Evolutionary conservation across 192 early-diverging fungal species (phyloP), one percentile per base, ranked within the genome.

Genomic region (Umbelopsis isabellina): DNA sequence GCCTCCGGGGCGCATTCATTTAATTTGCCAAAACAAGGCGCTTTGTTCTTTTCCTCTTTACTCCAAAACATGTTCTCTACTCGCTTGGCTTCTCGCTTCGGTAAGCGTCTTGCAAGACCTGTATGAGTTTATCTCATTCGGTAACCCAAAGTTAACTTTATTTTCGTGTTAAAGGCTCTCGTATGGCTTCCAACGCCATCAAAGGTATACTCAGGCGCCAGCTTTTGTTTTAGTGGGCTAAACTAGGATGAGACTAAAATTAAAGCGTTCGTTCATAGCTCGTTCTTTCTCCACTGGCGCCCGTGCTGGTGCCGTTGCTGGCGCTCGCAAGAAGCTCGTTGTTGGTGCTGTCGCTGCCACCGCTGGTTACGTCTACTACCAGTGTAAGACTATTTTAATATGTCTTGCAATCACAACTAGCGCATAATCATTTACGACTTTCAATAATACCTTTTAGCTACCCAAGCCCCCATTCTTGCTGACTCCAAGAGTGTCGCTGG

Each of bases 401-500:
- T 37, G 10, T 4, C 33, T 47, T 4, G 18, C 15, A 33, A 61
- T 37, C 37, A 35, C 37, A 41, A 10, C 37, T 10, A 10, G 37
- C 6, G 37, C 48, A 67, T 30, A 21, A 67, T 20, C n/a, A 46
- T 7, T 69, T 41, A 7, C 67, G 27, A 21, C 20, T 49, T 13
- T 46, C 16, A 21, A 53, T 65, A 49, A 2, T 47, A 46, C 47
- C 22, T n/a, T n/a, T 61, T 66, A 76, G 75, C 68, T 41, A 61
- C 46, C 23, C 75, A 76, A 22, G 33, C 20, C 46, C 75, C 75
- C 46, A 67, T 80, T 49, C 69, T 67, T 21, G 79, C 79, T 55
- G 67, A 73, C 44, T 45, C 76, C 68, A 77, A 73, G 68, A 50
- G 75, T 46, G 52, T 79, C n/a, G 86, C 84, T 51, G 86, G 86